phyloP scores from a whole-genome alignment of 768 basidiomycete species.

The Kwoniella bestiolae region DNA sequence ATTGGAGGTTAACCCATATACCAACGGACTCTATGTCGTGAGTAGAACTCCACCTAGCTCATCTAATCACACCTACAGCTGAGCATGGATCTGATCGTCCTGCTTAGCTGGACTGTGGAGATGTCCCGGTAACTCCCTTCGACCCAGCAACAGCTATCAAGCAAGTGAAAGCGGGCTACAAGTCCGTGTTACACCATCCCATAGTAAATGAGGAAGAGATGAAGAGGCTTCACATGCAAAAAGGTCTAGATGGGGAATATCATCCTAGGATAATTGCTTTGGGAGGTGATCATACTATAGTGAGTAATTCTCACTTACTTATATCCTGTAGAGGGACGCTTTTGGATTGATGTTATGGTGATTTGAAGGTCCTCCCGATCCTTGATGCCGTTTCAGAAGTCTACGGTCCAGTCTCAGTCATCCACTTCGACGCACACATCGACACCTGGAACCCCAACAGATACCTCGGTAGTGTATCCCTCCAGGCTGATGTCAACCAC shows the following conservation, averaged over 20 bases:
- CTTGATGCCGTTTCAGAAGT: conserved; percentile 75
- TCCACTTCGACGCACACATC: conserved; percentile 85
- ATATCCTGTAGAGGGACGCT: neutral
- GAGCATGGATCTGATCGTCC: neutral
- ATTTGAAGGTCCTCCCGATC: conserved; percentile 71
- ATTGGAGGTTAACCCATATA: conserved; percentile 50
- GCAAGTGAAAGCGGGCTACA: conserved; percentile 85
- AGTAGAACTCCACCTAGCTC: conserved; percentile 8
- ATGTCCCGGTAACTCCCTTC: conserved; percentile 78
- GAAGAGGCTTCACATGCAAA: conserved; percentile 33
- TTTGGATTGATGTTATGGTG: too few species aligned
- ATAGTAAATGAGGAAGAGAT: conserved; percentile 49
- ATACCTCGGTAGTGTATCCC: conserved; percentile 65
- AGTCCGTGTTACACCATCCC: conserved; percentile 70
- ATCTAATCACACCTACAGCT: neutral
- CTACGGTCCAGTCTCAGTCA: conserved; percentile 69
- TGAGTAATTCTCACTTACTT: conserved; percentile 43
- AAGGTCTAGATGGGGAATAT: conserved; percentile 62
- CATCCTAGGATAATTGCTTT: conserved; percentile 80
- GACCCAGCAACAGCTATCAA: conserved; percentile 82
- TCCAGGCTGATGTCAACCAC: conserved; percentile 65
- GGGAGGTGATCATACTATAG: conserved; percentile 89
- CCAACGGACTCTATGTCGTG: conserved; percentile 39
- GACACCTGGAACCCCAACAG: conserved; percentile 66
- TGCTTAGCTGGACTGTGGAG: conserved; percentile 74